These are phyloP conservation scores for Fraxinus pennsylvanica DNA, from an alignment of 257 asterid genomes.

Conservation along the genomic window DNA sequence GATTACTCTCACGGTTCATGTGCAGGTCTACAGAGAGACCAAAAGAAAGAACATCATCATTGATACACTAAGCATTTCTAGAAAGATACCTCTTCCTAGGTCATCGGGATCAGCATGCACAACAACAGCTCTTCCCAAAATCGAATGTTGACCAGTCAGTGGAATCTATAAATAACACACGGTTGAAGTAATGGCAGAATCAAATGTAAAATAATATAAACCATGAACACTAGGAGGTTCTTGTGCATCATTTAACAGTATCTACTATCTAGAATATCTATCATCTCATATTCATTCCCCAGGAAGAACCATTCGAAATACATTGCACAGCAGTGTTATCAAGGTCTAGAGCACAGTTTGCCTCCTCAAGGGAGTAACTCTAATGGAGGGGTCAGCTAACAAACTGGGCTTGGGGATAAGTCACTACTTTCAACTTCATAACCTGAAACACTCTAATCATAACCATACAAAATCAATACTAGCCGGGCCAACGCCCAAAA, in stretches of 20 bases:
- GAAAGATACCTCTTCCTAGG: constrained; percentile 73
- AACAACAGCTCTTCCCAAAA: constrained; percentile 90
- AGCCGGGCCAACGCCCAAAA: not conserved
- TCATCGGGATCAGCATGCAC: constrained; percentile 96
- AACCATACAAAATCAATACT: not conserved
- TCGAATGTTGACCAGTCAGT: constrained; percentile 70
- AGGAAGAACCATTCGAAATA: not conserved
- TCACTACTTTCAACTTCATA: not conserved
- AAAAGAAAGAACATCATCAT: not conserved
- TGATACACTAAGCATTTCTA: not conserved
- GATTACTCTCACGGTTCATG: not conserved
- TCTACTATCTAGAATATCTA: not conserved
- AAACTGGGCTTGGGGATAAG: too few relatives aligned
- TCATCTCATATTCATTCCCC: not conserved
- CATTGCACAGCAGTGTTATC: not conserved
- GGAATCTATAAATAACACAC: constrained; percentile 56
- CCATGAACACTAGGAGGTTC: not conserved
- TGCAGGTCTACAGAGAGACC: not conserved
- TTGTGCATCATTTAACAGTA: not conserved
- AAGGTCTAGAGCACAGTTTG: not conserved
- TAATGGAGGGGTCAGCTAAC: not conserved
- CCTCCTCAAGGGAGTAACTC: not conserved
- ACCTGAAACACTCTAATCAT: not conserved
- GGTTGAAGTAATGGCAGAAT: not conserved
- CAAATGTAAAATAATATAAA: not conserved